Percentiles rank a stretch among this genome's conserved stretches.
Evolutionary conservation across 176 grass and related monocot genomes (phyloP).

Genomic region (Alopecurus myosuroides): DNA sequence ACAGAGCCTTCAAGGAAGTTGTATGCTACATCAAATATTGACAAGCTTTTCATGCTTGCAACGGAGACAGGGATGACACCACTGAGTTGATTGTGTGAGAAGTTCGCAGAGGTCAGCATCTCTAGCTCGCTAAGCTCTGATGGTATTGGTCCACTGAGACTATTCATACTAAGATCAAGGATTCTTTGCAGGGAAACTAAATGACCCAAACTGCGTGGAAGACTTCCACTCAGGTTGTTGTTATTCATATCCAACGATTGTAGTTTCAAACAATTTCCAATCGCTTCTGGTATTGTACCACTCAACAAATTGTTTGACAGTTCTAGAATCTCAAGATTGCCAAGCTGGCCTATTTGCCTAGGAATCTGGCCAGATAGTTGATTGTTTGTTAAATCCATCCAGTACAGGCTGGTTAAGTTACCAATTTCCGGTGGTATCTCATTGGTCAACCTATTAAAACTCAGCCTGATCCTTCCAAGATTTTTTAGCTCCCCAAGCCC

Average conservation of each 20-base stretch:
- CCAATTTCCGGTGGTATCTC: neutral
- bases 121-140: neutral
- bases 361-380: neutral
- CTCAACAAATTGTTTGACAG: neutral
- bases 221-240: slow-evolving; percentile 21
- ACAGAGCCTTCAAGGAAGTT: slow-evolving; percentile 29
- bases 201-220: slow-evolving; percentile 21
- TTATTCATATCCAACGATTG: neutral
- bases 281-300: neutral
- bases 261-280: neutral
- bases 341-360: neutral
- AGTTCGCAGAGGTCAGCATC: slow-evolving; percentile 23
- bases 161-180: slow-evolving; percentile 43
- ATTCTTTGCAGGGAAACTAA: slow-evolving; percentile 1
- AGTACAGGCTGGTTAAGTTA: neutral
- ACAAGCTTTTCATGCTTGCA: slow-evolving; percentile 21
- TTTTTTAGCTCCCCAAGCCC: neutral
- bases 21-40: slow-evolving; percentile 25
- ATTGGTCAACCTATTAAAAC: neutral
- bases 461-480: neutral
- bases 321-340: neutral
- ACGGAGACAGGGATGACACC: slow-evolving; percentile 5
- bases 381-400: neutral
- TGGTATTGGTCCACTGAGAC: slow-evolving; percentile 27
- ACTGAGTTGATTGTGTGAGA: slow-evolving; percentile 38